These are phyloP conservation scores for Kazachstania viticola DNA, from an alignment of 805 yeast species.

Conservation along the genomic window DNA sequence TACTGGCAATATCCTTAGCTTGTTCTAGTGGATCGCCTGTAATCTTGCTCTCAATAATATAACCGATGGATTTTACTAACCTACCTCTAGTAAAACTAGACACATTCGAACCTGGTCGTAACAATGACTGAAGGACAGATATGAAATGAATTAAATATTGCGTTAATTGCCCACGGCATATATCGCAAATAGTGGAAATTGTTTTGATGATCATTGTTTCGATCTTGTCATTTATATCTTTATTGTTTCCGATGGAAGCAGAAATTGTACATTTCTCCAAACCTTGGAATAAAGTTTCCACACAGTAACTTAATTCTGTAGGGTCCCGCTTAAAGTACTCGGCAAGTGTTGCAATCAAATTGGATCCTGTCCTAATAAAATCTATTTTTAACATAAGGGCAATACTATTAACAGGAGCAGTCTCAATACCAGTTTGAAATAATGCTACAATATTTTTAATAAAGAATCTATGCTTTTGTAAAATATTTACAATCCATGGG, in stretches of 20 bases:
- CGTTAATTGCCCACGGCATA: constrained; percentile 18
- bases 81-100: constrained; percentile 33
- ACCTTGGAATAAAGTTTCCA: constrained; percentile 21
- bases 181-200: constrained; percentile 21
- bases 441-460: constrained; percentile 15
- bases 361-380: constrained; percentile 21
- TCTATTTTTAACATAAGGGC: constrained; percentile 16
- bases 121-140: constrained; percentile 25
- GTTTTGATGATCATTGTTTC: constrained; percentile 21
- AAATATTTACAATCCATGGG: constrained; percentile 20
- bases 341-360: constrained; percentile 19
- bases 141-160: constrained; percentile 17
- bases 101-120: constrained; percentile 17
- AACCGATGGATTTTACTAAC: constrained; percentile 49
- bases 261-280: constrained; percentile 15
- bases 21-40: constrained; percentile 34
- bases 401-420: constrained; percentile 6
- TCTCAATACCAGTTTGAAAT: constrained; percentile 18
- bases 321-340: constrained; percentile 19
- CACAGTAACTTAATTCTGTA: constrained; percentile 12
- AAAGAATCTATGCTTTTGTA: constrained; percentile 14
- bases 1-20: constrained; percentile 26
- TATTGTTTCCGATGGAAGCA: too few relatives aligned
- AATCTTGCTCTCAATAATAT: constrained; percentile 43
- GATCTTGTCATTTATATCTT: constrained; percentile 15